Conservation (phyloP, 768 basidiomycete genomes). For the Pulveroboletus ravenelii region DNA sequence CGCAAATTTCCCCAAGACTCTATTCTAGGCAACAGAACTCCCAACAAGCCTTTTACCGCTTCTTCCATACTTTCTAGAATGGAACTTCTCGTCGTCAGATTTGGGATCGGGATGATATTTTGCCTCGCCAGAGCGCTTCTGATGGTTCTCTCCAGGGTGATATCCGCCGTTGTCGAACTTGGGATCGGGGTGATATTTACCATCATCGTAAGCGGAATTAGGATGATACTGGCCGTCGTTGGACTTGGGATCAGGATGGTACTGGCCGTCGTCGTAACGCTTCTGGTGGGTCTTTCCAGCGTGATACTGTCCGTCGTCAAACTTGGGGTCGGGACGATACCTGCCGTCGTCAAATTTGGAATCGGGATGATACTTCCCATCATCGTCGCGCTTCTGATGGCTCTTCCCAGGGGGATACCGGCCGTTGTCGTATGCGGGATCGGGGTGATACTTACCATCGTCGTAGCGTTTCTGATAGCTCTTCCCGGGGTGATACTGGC, state of each 20-base stretch:
- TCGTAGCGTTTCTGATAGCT: slow-evolving; percentile 2
- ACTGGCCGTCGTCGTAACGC: slow-evolving; percentile 14
- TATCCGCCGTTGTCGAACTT: too few species aligned
- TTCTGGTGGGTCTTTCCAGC: neutral
- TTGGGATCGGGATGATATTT: slow-evolving; percentile 9
- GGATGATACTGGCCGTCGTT: slow-evolving; percentile 17
- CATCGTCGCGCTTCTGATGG: neutral
- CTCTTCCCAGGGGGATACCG: neutral
- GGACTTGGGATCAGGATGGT: slow-evolving; percentile 3
- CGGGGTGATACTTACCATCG: slow-evolving; percentile 12
- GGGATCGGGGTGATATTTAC: too few species aligned
- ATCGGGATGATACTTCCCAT: too few species aligned
- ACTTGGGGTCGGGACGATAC: slow-evolving; percentile 5
- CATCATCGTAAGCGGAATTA: too few species aligned
- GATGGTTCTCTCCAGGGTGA: neutral
- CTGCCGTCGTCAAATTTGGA: slow-evolving; percentile 11
- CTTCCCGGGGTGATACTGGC: neutral
- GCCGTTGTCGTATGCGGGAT: slow-evolving; percentile 2
- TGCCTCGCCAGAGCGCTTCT: neutral
- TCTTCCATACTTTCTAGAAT: slow-evolving; percentile 4
- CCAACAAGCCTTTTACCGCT: neutral
- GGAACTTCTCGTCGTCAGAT: slow-evolving; percentile 6
- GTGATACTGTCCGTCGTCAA: neutral
- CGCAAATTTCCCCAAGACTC: neutral
- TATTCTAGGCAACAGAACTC: neutral